Base-by-base conservation (phyloP, 192 early-diverging fungal species). In the Lobosporangium transversale region DNA sequence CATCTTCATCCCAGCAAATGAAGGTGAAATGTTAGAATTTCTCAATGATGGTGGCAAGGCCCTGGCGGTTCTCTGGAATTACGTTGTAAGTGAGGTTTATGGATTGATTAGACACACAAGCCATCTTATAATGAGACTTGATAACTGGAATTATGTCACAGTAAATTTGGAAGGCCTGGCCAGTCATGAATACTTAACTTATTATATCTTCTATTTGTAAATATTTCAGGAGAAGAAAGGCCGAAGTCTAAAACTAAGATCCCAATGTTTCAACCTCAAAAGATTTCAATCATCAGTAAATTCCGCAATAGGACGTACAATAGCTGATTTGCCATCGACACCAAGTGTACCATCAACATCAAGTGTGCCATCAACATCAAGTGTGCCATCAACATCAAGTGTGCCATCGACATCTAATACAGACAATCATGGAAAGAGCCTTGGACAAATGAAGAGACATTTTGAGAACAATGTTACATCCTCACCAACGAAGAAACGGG, bases 91-190 rank as follows among this genome's bases (percentile, higher is more conserved):
- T 45, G 21, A 45, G 44, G 2, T 45, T 45, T 20, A 45, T 20
- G 15, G 44, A 45, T 45, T 45, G 21, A 45, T n/a, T n/a, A n/a
- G n/a, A n/a, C n/a, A 45, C 15, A 45, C 44, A 45, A 20, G 44
- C 21, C 21, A 45, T 45, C 44, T 45, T 20, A 45, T 45, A 4
- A 45, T 45, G 44, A 20, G 18, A 45, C 44, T 20, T 45, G 15
- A 20, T 45, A 20, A 45, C 44, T 45, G 15, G 44, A 45, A 20
- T 45, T 45, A 45, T 45, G 15, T 45, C 44, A 45, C 44, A 45
- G 44, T 45, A 45, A 45, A 45, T 20, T 45, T 45, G n/a, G 44
- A 45, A 45, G 44, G 44, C 21, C 44, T 45, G 44, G 44, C 15
- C 44, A 45, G 44, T 20, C 21, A 45, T 45, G 44, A 45, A 45